Percentiles rank a stretch among this genome's conserved stretches.
Conservation (phyloP, 177 flowering plant species). For the Telopea speciosissima region DNA sequence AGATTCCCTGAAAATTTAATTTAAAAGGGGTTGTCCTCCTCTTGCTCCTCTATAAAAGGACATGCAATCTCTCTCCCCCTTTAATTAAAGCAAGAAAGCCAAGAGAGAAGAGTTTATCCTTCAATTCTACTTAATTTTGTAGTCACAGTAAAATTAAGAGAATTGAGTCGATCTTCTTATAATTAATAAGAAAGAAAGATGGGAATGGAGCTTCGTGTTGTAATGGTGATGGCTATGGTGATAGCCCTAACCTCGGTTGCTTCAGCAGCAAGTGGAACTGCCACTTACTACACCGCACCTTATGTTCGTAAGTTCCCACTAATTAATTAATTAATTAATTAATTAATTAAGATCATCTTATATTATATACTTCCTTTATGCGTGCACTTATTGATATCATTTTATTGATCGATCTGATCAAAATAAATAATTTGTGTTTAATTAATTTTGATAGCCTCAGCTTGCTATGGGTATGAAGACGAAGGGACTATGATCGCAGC, state of each 20-base stretch:
- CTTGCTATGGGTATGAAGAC: constrained; percentile 11
- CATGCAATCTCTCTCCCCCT: background rate
- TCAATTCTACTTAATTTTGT: too few species aligned
- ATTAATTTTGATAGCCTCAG: constrained; percentile 10
- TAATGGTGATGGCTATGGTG: background rate
- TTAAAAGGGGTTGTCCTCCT: too few species aligned
- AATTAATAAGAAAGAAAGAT: too few species aligned
- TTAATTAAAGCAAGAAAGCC: background rate
- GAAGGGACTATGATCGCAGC: constrained; percentile 20
- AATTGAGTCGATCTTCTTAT: too few species aligned
- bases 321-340: too few species aligned
- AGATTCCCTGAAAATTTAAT: too few species aligned
- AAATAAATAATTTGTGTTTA: too few species aligned
- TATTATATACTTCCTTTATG: too few species aligned
- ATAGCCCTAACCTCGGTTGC: background rate
- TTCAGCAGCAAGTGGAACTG: background rate
- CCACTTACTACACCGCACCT: constrained; percentile 3
- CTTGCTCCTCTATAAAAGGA: background rate
- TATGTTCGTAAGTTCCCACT: constrained; percentile 1
- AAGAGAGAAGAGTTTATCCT: too few species aligned
- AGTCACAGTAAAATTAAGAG: background rate
- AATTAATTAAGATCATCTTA: too few species aligned
- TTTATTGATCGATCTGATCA: background rate
- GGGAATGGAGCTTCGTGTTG: background rate
- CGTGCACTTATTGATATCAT: background rate